phyloP scores from a whole-genome alignment of 2,329 filamentous ascomycete genomes.

The Cladosporium sp. region DNA sequence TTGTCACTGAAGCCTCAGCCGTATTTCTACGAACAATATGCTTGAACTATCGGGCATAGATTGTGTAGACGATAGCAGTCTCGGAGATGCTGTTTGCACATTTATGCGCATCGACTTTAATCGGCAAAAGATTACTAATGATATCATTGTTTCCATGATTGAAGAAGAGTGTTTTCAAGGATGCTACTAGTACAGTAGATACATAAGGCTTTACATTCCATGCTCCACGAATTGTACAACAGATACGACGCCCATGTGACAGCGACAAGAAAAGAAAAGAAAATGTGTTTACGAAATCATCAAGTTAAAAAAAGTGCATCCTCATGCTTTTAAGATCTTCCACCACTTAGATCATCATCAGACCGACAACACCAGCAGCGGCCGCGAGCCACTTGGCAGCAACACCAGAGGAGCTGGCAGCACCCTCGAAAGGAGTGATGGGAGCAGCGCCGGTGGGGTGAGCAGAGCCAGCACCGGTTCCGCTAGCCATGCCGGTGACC shows the following conservation, averaged over 20 bases:
- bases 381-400: background rate
- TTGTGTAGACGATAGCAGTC: no score
- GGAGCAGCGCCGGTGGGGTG: background rate
- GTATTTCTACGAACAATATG: no score
- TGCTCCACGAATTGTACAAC: background rate
- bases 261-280: background rate
- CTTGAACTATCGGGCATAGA: no score
- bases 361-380: background rate
- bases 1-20: no score
- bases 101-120: no score
- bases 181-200: background rate
- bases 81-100: no score
- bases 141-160: no score
- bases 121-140: no score
- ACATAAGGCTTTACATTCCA: background rate
- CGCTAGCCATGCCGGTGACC: background rate
- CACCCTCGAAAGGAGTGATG: background rate
- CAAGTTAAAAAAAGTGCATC: background rate
- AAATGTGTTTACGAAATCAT: background rate
- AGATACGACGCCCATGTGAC: background rate
- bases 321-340: background rate
- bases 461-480: slow-evolving; percentile 1
- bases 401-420: background rate
- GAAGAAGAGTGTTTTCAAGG: no score
- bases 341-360: background rate